Percentiles rank a stretch among this genome's conserved stretches.
phyloP scores from a whole-genome alignment of 108 stramenopile species.

The Nitzschia sp. region DNA sequence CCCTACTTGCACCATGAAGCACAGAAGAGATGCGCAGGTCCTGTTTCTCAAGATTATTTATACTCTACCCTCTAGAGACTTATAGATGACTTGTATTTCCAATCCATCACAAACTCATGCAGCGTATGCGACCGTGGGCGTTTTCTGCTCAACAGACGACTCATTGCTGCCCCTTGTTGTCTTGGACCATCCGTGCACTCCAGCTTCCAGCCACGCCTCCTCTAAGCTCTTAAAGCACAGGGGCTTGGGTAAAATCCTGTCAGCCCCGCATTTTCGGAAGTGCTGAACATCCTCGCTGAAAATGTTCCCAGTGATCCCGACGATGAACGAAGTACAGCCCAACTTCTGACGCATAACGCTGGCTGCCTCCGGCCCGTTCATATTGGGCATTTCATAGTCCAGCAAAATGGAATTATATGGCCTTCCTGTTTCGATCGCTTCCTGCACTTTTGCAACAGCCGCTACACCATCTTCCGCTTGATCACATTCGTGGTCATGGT shows the following conservation, averaged over 20 bases:
- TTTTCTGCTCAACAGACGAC: no score
- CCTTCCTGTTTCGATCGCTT: neutral
- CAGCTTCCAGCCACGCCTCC: neutral
- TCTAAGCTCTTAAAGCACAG: constrained; percentile 6
- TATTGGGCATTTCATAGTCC: constrained; percentile 51
- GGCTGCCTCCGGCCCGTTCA: constrained; percentile 42
- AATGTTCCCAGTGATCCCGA: constrained; percentile 48
- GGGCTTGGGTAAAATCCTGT: constrained; percentile 43
- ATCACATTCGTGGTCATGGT: constrained; percentile 29
- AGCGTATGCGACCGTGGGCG: no score
- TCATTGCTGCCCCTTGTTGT: no score
- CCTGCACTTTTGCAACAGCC: constrained; percentile 13
- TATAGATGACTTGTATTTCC: no score
- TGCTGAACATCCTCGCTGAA: constrained; percentile 37
- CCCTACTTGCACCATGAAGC: no score
- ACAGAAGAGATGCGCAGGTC: no score
- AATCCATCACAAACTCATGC: no score
- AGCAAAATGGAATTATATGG: constrained; percentile 41
- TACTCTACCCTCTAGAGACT: no score
- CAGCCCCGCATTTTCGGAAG: constrained; percentile 36
- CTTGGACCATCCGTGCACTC: no score
- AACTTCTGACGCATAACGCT: constrained; percentile 26
- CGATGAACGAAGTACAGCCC: constrained; percentile 33
- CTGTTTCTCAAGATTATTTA: no score
- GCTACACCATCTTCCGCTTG: constrained; percentile 38